Evolutionary conservation across 257 asterid genomes (phyloP).

Genomic region (Ehretia macrophylla): DNA sequence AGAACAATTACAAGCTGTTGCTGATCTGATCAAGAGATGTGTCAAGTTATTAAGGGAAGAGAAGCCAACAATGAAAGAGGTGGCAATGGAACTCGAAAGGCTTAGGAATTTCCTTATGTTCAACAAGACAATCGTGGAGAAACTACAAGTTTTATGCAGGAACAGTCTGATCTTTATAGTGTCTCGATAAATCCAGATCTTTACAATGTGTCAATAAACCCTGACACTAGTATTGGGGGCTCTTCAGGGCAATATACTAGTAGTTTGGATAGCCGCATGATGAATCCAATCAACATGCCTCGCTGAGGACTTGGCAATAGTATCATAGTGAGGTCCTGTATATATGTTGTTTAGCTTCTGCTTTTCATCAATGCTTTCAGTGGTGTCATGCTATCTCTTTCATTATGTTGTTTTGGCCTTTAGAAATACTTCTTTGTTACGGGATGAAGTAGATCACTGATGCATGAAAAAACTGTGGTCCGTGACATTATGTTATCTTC

Average conservation of each 20-base stretch:
- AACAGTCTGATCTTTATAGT: not conserved
- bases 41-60: slow-evolving; percentile 30
- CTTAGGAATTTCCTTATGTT: slow-evolving; percentile 9
- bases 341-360: not conserved
- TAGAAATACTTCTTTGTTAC: too few relatives aligned
- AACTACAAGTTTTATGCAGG: not conserved
- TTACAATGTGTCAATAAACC: not conserved
- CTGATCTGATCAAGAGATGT: slow-evolving; percentile 44
- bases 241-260: not conserved
- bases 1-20: slow-evolving; percentile 26
- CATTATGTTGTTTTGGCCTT: not conserved
- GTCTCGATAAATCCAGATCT: not conserved
- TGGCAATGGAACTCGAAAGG: slow-evolving; percentile 41
- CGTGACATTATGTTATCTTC: too few relatives aligned
- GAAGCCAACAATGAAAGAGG: slow-evolving; percentile 53
- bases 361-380: not conserved
- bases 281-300: not conserved
- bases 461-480: too few relatives aligned
- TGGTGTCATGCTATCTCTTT: not conserved
- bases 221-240: not conserved
- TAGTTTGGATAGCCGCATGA: not conserved
- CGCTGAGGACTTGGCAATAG: not conserved
- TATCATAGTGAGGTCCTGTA: slow-evolving; percentile 10
- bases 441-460: too few relatives aligned
- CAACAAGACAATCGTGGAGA: not conserved